Base-by-base conservation (phyloP, 805 yeast species). In the Brettanomyces anomalus region DNA sequence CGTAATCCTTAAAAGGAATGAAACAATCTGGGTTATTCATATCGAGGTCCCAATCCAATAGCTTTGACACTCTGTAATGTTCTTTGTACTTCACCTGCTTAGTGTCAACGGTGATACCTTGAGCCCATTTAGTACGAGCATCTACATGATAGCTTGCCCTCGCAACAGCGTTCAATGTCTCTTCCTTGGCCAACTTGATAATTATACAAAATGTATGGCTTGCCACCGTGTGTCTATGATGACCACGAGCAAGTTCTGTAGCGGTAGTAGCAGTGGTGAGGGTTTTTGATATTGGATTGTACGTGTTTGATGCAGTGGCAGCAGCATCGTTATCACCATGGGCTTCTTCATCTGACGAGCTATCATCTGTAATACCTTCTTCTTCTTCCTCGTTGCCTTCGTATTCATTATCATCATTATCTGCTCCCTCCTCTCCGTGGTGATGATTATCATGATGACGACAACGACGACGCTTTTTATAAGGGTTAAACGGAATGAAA, bases 151-250 rank as follows among this genome's bases (percentile, higher is more conserved):
- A 70, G 42, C 63, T 68, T 30, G 72, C 66, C 33, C 58, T 60
- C 6, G 72, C 55, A 3, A 47, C 43, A n/a, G 65, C 59, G 30
- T 60, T 61, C 14, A 72, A 52, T 2, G 65, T 49, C 14, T 65
- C 63, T 26, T 65, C 67, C 47, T 66, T 70, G 10, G 61, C 53
- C 3, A 76, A 52, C 49, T 72, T 76, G 3, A 76, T 50, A 11
- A 76, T 66, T 10, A 73, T 67, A 0, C 72, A 77, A 57, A 76
- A 74, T 1, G 76, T 71, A 55, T 74, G 80, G 19, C 74, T 56
- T 2, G 65, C 50, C 3, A 55, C 59, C 31, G 49, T 56, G 42
- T 57, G 62, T 28, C 49, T 58, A 33, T 35, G 26, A 31, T 32
- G 36, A 13, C 19, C 26, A n/a, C 30, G 28, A 10, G 17, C 28